Conservation (phyloP, 495 filamentous ascomycete species). For the Trichoderma gamsii region DNA sequence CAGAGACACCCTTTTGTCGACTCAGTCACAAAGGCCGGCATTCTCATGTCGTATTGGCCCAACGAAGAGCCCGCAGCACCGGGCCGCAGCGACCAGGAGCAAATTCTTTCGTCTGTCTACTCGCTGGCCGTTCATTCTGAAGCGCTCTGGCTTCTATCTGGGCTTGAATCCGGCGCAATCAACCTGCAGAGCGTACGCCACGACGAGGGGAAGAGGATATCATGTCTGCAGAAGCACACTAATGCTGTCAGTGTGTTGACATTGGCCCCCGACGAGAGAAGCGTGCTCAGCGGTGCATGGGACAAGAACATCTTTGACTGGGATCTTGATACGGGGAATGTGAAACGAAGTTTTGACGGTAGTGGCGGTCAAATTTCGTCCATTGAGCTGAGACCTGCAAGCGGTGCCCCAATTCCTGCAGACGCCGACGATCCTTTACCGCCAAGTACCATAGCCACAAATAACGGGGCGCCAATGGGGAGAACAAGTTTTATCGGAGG, state of each 20-base stretch:
- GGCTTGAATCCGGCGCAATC: slow-evolving; percentile 84
- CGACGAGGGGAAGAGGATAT: slow-evolving; percentile 85
- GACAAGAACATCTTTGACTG: slow-evolving; percentile 91
- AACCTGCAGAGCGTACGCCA: slow-evolving; percentile 92
- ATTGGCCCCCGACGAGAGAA: slow-evolving; percentile 77
- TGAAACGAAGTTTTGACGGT: slow-evolving; percentile 65
- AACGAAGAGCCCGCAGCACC: slow-evolving; percentile 56
- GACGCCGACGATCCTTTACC: slow-evolving; percentile 31
- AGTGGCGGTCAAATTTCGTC: slow-evolving; percentile 80
- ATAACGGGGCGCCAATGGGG: slow-evolving; percentile 7
- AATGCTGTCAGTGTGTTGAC: slow-evolving; percentile 87
- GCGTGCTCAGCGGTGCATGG: slow-evolving; percentile 90
- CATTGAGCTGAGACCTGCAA: slow-evolving; percentile 77
- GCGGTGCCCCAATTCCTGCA: slow-evolving; percentile 64
- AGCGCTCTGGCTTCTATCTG: slow-evolving; percentile 84
- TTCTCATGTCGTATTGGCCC: slow-evolving; percentile 94
- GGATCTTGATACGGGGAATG: slow-evolving; percentile 85
- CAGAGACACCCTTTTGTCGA: slow-evolving; percentile 97
- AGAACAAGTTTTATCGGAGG: slow-evolving; percentile 17
- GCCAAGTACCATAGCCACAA: slow-evolving; percentile 15
- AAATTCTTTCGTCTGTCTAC: slow-evolving; percentile 77
- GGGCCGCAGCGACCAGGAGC: slow-evolving; percentile 41
- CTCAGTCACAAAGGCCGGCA: slow-evolving; percentile 88
- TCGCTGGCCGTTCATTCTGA: slow-evolving; percentile 85
- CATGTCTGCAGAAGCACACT: slow-evolving; percentile 71